A percentile compares a stretch with the other conserved stretches of the same genome.
Evolutionary conservation across 1,284 basidiomycete species (phyloP).

Genomic region (Testicularia cyperi): DNA sequence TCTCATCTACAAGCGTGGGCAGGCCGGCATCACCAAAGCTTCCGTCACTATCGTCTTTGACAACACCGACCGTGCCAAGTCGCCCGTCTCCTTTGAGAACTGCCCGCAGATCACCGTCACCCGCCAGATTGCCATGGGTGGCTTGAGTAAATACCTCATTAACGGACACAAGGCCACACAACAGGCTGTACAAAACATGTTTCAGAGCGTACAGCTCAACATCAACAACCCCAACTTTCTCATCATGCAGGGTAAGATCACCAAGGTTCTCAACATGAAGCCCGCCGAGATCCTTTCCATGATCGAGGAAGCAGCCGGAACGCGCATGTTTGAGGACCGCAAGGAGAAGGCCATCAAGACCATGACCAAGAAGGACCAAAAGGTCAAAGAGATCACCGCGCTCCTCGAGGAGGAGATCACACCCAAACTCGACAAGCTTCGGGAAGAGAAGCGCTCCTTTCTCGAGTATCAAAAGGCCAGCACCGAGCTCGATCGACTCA

Average conservation of each 20-base stretch:
- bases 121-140: conserved; percentile 92
- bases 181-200: conserved; percentile 83
- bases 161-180: conserved; percentile 95
- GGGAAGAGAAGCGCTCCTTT: conserved; percentile 85
- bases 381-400: conserved; percentile 77
- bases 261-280: conserved; percentile 93
- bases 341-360: conserved; percentile 97
- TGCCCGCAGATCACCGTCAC: conserved; percentile 92
- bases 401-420: conserved; percentile 82
- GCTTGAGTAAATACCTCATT: conserved; percentile 91
- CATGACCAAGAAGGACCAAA: conserved; percentile 96
- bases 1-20: conserved; percentile 95
- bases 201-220: conserved; percentile 96
- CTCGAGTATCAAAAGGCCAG: conserved; percentile 88
- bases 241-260: conserved; percentile 88
- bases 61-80: conserved; percentile 87
- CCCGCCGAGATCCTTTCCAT: conserved; percentile 96
- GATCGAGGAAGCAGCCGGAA: conserved; percentile 98
- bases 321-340: conserved; percentile 97
- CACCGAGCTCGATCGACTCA: conserved; percentile 85
- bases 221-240: conserved; percentile 99
- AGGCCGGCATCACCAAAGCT: conserved; percentile 94
- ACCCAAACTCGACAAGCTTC: conserved; percentile 88
- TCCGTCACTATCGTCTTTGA: conserved; percentile 99
- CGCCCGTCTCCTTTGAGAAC: conserved; percentile 81